Base-by-base conservation (phyloP, 1,284 basidiomycete genomes). In the Cryptococcus depauperatus region DNA sequence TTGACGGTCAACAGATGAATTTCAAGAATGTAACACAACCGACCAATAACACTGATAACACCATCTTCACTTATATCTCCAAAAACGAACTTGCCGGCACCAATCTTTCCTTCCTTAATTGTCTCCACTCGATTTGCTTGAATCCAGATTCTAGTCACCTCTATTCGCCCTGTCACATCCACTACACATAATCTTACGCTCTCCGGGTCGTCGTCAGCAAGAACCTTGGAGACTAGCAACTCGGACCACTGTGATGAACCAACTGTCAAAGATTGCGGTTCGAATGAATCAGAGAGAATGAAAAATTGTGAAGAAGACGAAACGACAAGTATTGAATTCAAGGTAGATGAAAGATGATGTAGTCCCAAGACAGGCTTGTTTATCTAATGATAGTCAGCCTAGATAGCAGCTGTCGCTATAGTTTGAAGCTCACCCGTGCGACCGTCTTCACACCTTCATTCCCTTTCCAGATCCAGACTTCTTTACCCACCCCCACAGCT, bases 391-490 rank as follows among this genome's bases (percentile, higher is more conserved):
- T 23, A 35, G 29, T 23, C n/a, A 26, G 30, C 21, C 22, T 21
- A 30, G 13, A 30, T 30, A 14, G 29, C 23, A 19, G 25, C 5
- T 26, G 9, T 23, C 22, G n/a, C n/a, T n/a, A 23, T 35, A 19
- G 14, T 21, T 23, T n/a, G 25, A 14, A 2, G 51, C 58, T 25
- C 43, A 62, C 59, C 21, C 28, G 40, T 19, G 58, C 45, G 1
- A 44, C 39, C 21, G 48, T 41, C 48, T 61, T 60, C 38, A 58
- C 56, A 2, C 52, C 52, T 13, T 56, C 58, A 29, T 71, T 64
- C 1, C 66, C 64, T 23, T 37, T 50, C 69, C 66, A 69, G 1
- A 64, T 41, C 64, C 66, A 69, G 1, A 69, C 10, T 7, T 51
- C 52, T 32, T 54, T 49, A 2, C 59, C 58, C 7, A 66, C 49